These are phyloP conservation scores for Fomitopsis palustris DNA, from an alignment of 1,284 basidiomycete genomes.

Conservation along the genomic window DNA sequence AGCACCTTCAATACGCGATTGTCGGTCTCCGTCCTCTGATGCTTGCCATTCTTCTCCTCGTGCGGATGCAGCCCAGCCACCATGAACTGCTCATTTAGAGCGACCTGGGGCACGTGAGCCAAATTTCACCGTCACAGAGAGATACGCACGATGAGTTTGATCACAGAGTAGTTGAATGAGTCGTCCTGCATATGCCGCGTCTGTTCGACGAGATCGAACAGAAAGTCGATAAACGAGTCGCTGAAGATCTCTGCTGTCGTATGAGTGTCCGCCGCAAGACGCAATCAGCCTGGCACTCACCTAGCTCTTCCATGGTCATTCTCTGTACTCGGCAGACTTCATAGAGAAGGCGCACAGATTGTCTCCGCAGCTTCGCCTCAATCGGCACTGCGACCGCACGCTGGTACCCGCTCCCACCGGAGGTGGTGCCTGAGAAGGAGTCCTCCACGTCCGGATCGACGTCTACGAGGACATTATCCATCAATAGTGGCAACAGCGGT, in stretches of 20 bases:
- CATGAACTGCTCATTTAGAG: conserved; percentile 99
- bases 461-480: conserved; percentile 73
- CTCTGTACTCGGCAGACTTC: conserved; percentile 91
- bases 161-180: conserved; percentile 89
- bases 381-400: conserved; percentile 59
- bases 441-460: conserved; percentile 68
- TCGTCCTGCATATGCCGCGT: conserved; percentile 89
- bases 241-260: conserved; percentile 64
- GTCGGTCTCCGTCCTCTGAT: conserved; percentile 33
- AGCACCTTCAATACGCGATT: conserved; percentile 87
- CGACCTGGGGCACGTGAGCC: conserved; percentile 42
- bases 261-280: background rate
- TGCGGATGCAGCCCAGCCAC: conserved; percentile 55
- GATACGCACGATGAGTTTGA: conserved; percentile 80
- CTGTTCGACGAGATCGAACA: conserved; percentile 94
- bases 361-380: conserved; percentile 72
- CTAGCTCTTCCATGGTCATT: conserved; percentile 68
- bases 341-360: conserved; percentile 78
- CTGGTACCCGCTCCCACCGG: conserved; percentile 27
- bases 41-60: conserved; percentile 12
- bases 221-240: conserved; percentile 82
- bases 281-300: conserved; percentile 40
- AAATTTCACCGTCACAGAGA: background rate
- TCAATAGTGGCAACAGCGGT: conserved; percentile 75
- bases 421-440: conserved; percentile 42